Evolutionary conservation across 352 stramenopile genomes (phyloP), one percentile per base, ranked within the genome.

Genomic region (Globisporangium orthogonon): DNA sequence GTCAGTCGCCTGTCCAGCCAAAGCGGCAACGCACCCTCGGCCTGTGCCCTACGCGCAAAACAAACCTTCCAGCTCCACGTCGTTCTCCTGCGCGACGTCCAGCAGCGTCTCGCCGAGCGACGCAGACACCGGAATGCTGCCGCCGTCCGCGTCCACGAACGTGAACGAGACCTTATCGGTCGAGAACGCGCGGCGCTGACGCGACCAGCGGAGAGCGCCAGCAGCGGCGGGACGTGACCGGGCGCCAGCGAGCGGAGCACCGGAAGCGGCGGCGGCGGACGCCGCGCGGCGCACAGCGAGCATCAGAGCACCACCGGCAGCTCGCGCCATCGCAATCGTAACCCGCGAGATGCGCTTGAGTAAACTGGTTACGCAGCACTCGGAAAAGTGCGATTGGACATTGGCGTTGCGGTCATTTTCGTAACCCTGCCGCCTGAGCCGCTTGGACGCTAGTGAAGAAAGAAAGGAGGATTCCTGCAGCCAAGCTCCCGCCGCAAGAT

Each of bases 71-170:
- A 98, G 74, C 70, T 98, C 92, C 44, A 98, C 79, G 72, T 97
- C 90, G 67, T 98, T 94, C 43, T 96, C 86, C 50, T 97, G 86
- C 10, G 91, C 91, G 52, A 98, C 84, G 50, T 97, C 90, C 50
- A 97, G 69, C 35, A 98, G 69, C 43, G 79, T 84, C 41, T 96
- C 54, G 28, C 91, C 89, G 13, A 86, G 67, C 1, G 67, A 63
- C 1, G 89, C 91, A n/a, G 66, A 72, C 41, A 98, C 88, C 0
- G 66, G 63, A 6, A 76, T 78, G n/a, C 70, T 58, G 29, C 79
- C 73, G 33, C 88, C 89, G 52, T 97, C 87, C 15, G 65, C 73
- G 51, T 93, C 81, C 41, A 96, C 66, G 62, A 96, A 96, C 44
- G 70, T 87, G 55, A 97, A 80, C 23, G 66, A 77, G 49, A 94